A percentile compares a stretch with the other conserved stretches of the same genome.
Evolutionary conservation across 176 grass and related monocot genomes (phyloP).

Genomic region (sorghum (Sorghum bicolor)): Sorghum_bicolor_NCBIv3 NC_012872.2:132501-133000

Average conservation of each 20-base stretch:
- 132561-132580: background rate
- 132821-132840: too few species aligned
- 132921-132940: constrained; percentile 90
- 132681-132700: constrained; percentile 69
- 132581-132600: constrained; percentile 6
- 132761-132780: too few species aligned
- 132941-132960: constrained; percentile 95
- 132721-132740: constrained; percentile 90
- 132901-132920: constrained; percentile 98
- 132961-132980: constrained; percentile 99
- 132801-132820: too few species aligned
- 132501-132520: constrained; percentile 38
- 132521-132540: constrained; percentile 3
- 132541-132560: constrained; percentile 25
- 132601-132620: constrained; percentile 29
- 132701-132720: constrained; percentile 93
- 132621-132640: constrained; percentile 22
- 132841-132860: constrained; percentile 58
- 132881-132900: constrained; percentile 87
- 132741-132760: background rate
- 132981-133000: constrained; percentile 99
- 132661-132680: constrained; percentile 21
- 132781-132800: too few species aligned
- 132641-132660: constrained; percentile 33
- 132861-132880: constrained; percentile 86